A percentile compares a stretch with the other conserved stretches of the same genome.
These are phyloP conservation scores for Sporothrix protearum DNA, from an alignment of 2,329 filamentous ascomycete species.

Conservation along the genomic window DNA sequence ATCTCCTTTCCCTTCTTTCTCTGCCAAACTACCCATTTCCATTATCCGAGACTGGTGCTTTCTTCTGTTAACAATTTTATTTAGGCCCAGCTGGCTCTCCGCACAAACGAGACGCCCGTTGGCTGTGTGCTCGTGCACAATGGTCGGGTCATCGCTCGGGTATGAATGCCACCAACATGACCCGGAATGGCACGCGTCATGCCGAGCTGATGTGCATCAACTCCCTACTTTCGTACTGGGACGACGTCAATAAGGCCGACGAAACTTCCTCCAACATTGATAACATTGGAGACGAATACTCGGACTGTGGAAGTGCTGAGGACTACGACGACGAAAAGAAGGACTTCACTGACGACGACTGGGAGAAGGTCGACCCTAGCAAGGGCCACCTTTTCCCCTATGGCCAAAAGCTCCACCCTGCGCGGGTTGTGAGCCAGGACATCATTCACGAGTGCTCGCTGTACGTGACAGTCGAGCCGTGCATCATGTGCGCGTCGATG, in stretches of 20 bases:
- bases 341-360: slow-evolving; percentile 41
- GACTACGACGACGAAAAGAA: slow-evolving; percentile 30
- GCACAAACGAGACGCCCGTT: slow-evolving; percentile 88
- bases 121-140: slow-evolving; percentile 89
- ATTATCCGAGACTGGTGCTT: neutral
- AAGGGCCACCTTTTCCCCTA: slow-evolving; percentile 59
- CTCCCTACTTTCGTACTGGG: slow-evolving; percentile 48
- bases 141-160: slow-evolving; percentile 73
- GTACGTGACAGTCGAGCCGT: slow-evolving; percentile 97
- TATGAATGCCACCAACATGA: slow-evolving; percentile 96
- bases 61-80: neutral
- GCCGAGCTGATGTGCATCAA: slow-evolving; percentile 88
- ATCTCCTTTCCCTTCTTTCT: neutral
- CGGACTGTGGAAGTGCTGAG: slow-evolving; percentile 38
- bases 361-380: slow-evolving; percentile 52
- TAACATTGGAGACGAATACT: slow-evolving; percentile 39
- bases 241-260: slow-evolving; percentile 33
- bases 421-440: slow-evolving; percentile 58
- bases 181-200: slow-evolving; percentile 86
- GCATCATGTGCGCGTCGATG: slow-evolving; percentile 96
- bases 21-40: neutral
- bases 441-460: slow-evolving; percentile 70
- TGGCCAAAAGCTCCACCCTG: slow-evolving; percentile 55
- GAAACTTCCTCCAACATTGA: slow-evolving; percentile 25
- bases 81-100: slow-evolving; percentile 79